Conservation (phyloP, 441 rosid genomes). For the Eruca vesicaria region DNA sequence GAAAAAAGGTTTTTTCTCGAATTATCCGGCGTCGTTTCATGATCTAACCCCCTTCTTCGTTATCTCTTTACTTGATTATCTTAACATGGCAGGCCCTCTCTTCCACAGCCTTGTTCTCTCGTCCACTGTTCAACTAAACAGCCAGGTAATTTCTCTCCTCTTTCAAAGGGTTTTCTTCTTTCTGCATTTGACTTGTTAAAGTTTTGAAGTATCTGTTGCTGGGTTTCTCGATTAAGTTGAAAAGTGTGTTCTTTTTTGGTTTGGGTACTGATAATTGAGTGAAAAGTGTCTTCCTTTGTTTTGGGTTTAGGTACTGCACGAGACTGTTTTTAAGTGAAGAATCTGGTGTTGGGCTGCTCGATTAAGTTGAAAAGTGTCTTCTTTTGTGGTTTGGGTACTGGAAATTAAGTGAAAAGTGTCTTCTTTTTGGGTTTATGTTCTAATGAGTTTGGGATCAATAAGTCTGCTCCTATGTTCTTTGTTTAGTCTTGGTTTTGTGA, state of each 20-base stretch:
- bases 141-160: not conserved
- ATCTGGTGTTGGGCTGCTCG: not conserved
- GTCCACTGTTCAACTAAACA: not conserved
- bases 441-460: not conserved
- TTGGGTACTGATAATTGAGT: not conserved
- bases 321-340: not conserved
- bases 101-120: constrained; percentile 9
- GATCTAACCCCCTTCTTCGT: not conserved
- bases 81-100: not conserved
- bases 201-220: not conserved
- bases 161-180: not conserved
- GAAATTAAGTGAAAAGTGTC: not conserved
- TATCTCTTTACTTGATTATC: no score
- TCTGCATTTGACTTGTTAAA: not conserved
- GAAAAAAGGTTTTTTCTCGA: not conserved
- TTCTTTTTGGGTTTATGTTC: not conserved
- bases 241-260: not conserved
- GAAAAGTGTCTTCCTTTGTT: not conserved
- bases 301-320: not conserved
- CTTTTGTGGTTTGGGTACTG: not conserved
- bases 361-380: not conserved
- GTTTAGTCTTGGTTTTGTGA: constrained; percentile 5
- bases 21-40: constrained; percentile 24
- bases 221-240: not conserved
- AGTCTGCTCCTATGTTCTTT: not conserved